Evolutionary conservation across 345 rosid species (phyloP).

Genomic region (Citrus australasica): DNA sequence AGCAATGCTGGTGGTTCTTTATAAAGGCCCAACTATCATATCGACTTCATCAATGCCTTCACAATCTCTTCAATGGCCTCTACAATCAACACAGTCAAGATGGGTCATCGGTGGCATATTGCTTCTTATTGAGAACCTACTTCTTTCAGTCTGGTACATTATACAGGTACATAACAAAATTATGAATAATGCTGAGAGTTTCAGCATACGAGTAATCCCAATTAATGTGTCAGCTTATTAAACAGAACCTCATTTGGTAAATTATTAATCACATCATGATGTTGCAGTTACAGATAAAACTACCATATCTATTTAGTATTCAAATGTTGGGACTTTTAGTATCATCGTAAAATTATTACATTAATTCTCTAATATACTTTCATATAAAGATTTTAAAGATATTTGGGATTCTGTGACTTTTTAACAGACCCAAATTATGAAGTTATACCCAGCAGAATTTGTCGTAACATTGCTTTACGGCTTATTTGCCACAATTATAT

Average conservation of each 20-base stretch:
- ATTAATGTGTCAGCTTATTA: too few relatives aligned
- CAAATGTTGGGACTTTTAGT: too few relatives aligned
- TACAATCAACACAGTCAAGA: constrained; percentile 7
- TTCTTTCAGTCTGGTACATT: constrained; percentile 23
- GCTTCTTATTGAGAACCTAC: constrained; percentile 18
- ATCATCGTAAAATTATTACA: too few relatives aligned
- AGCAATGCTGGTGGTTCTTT: constrained; percentile 30
- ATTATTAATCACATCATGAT: too few relatives aligned
- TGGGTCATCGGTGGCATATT: constrained; percentile 37
- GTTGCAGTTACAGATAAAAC: too few relatives aligned
- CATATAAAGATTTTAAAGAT: not conserved
- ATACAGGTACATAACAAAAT: constrained; percentile 20
- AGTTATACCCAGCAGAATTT: constrained; percentile 37
- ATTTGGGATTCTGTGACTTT: not conserved
- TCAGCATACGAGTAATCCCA: too few relatives aligned
- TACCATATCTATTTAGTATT: too few relatives aligned
- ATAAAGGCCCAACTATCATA: constrained; percentile 26
- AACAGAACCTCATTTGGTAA: too few relatives aligned
- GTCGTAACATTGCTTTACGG: constrained; percentile 24
- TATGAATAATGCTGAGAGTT: too few relatives aligned
- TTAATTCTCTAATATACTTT: too few relatives aligned
- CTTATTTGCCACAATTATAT: constrained; percentile 27
- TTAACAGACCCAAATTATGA: constrained; percentile 37
- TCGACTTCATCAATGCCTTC: not conserved
- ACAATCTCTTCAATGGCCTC: not conserved